These are phyloP conservation scores for Aspergillus awamori DNA, from an alignment of 2,329 filamentous ascomycete species.

Conservation along the genomic window DNA sequence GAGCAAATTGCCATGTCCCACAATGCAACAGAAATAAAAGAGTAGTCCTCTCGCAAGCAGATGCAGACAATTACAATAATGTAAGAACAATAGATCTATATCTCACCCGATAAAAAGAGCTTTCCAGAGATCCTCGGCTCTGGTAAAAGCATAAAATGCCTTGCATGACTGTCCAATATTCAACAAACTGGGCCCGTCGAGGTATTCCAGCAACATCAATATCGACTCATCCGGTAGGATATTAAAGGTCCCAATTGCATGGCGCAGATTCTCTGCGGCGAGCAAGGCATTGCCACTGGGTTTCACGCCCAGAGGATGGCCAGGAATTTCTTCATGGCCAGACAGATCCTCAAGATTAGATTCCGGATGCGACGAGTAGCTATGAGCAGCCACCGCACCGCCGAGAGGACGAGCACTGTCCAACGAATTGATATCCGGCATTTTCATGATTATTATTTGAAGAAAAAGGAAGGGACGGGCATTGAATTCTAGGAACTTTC, in stretches of 20 bases:
- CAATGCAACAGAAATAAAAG: not conserved
- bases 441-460: slow-evolving; percentile 22
- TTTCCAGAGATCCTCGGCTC: slow-evolving; percentile 88
- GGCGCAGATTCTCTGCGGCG: slow-evolving; percentile 66
- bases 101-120: slow-evolving; percentile 81
- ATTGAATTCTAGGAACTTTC: slow-evolving; percentile 1
- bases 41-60: not conserved
- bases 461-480: not conserved
- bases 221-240: slow-evolving; percentile 80
- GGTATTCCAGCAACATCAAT: slow-evolving; percentile 71
- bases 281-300: slow-evolving; percentile 83
- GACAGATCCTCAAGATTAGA: slow-evolving; percentile 41
- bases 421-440: slow-evolving; percentile 40
- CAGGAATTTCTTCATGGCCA: slow-evolving; percentile 63
- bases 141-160: slow-evolving; percentile 81
- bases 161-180: slow-evolving; percentile 76
- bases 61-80: not conserved
- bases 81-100: slow-evolving; percentile 8
- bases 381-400: slow-evolving; percentile 15
- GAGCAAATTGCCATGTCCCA: not conserved
- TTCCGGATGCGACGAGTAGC: slow-evolving; percentile 11
- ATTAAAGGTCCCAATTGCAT: slow-evolving; percentile 66
- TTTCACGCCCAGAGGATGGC: slow-evolving; percentile 81
- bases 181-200: slow-evolving; percentile 66
- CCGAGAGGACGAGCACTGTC: slow-evolving; percentile 21